Percentiles rank a stretch among this genome's conserved stretches.
phyloP scores from a whole-genome alignment of 306 rosid species.

The Cucurbita moschata region DNA sequence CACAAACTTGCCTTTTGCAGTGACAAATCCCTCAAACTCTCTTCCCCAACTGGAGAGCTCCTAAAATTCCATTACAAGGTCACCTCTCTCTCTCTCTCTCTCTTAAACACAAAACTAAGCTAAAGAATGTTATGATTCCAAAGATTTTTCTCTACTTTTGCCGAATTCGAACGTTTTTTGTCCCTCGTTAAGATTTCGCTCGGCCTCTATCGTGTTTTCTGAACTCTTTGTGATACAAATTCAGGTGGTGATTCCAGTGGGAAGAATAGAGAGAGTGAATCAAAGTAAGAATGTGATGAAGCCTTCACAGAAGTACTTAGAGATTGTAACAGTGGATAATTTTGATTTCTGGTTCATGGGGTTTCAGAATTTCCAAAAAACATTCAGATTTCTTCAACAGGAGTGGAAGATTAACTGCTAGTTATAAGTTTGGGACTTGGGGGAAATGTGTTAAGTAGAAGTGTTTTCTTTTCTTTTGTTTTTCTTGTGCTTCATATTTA shows the following conservation, averaged over 20 bases:
- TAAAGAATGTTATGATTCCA: too few relatives aligned
- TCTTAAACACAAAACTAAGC: too few relatives aligned
- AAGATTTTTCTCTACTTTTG: too few relatives aligned
- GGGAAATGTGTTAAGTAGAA: background rate
- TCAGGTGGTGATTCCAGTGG: constrained; percentile 26
- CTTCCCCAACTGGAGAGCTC: constrained; percentile 35
- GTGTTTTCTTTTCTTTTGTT: background rate
- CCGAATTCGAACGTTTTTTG: background rate
- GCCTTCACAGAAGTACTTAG: constrained; percentile 49
- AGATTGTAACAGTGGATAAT: constrained; percentile 46
- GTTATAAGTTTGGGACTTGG: background rate
- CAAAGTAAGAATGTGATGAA: constrained; percentile 36
- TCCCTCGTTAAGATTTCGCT: background rate
- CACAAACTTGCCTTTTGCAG: constrained; percentile 68
- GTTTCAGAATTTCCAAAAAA: constrained; percentile 40
- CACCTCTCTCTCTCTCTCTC: background rate
- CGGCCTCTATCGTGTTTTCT: background rate
- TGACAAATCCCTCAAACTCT: constrained; percentile 53
- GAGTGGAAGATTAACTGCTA: constrained; percentile 1
- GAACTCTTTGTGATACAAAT: background rate
- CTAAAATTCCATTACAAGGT: constrained; percentile 59
- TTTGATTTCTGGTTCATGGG: constrained; percentile 71
- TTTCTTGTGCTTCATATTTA: background rate
- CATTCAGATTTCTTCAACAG: constrained; percentile 28
- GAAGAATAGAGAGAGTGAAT: constrained; percentile 25